Percentiles rank a stretch among this genome's conserved stretches.
phyloP scores from a whole-genome alignment of 805 yeast species.

The Saccharomycopsis babjevae region DNA sequence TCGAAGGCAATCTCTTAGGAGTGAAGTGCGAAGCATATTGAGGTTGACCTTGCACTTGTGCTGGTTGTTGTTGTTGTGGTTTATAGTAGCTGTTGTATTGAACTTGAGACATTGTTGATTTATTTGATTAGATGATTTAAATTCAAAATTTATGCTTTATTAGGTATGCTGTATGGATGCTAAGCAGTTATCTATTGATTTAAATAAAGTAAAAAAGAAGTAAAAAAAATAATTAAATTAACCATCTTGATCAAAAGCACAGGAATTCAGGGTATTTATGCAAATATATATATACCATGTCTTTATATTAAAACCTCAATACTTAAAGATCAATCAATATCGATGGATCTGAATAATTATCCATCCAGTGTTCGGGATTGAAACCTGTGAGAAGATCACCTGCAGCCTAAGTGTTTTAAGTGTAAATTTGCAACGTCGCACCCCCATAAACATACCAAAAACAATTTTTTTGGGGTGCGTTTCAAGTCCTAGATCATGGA shows the following conservation, averaged over 20 bases:
- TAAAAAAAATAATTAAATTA: too few relatives aligned
- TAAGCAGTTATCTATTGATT: too few relatives aligned
- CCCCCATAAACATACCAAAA: neutral
- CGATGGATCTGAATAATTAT: neutral
- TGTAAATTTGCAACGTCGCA: neutral
- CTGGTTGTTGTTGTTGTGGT: neutral
- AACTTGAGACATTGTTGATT: neutral
- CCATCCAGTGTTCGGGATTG: neutral
- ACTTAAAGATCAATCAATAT: neutral
- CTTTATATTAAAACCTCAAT: neutral
- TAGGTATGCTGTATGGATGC: too few relatives aligned
- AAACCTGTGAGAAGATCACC: neutral
- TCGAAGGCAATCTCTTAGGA: constrained; percentile 15
- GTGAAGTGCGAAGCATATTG: constrained; percentile 13
- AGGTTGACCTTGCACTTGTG: constrained; percentile 3
- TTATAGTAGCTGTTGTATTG: neutral
- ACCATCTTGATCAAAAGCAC: too few relatives aligned
- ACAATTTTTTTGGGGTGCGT: neutral
- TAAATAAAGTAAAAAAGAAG: too few relatives aligned
- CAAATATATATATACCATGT: neutral
- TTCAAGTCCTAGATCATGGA: neutral
- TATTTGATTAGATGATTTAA: neutral
- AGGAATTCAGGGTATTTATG: neutral
- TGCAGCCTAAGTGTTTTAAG: neutral
- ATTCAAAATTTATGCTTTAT: too few relatives aligned